phyloP scores from a whole-genome alignment of 2,329 filamentous ascomycete species.

The Pestalotiopsis sp. region DNA sequence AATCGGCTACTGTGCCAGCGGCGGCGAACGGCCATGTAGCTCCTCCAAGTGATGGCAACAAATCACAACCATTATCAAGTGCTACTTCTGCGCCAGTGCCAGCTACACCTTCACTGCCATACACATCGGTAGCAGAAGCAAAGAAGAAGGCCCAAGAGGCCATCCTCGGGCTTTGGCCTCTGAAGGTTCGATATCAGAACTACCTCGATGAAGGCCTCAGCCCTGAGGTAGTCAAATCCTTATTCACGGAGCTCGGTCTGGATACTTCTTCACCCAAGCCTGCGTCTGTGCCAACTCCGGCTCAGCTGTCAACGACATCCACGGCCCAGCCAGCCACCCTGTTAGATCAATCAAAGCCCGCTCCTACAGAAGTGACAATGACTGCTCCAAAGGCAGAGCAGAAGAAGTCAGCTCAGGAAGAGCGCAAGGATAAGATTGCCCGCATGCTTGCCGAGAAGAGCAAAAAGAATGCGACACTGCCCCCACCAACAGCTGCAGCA shows the following conservation, averaged over 20 bases:
- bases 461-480: constrained; percentile 27
- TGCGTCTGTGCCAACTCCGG: neutral
- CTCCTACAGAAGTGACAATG: constrained; percentile 5
- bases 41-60: neutral
- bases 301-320: constrained; percentile 14
- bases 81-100: neutral
- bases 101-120: constrained; percentile 13
- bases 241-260: constrained; percentile 73
- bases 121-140: constrained; percentile 40
- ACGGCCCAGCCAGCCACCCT: neutral
- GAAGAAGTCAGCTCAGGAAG: constrained; percentile 33
- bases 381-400: constrained; percentile 17
- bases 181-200: constrained; percentile 74
- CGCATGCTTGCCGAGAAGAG: constrained; percentile 35
- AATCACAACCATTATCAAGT: neutral
- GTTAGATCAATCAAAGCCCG: neutral
- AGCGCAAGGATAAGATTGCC: constrained; percentile 37
- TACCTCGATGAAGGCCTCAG: constrained; percentile 76
- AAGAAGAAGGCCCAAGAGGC: constrained; percentile 67
- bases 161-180: constrained; percentile 63
- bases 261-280: constrained; percentile 39
- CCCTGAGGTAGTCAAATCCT: constrained; percentile 57
- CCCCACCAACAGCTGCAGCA: constrained; percentile 15
- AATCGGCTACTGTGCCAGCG: constrained; percentile 19
- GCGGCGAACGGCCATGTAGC: neutral